These are phyloP conservation scores for Rhododendron kiyosumense DNA, from an alignment of 148 eudicot species.

Conservation along the genomic window DNA sequence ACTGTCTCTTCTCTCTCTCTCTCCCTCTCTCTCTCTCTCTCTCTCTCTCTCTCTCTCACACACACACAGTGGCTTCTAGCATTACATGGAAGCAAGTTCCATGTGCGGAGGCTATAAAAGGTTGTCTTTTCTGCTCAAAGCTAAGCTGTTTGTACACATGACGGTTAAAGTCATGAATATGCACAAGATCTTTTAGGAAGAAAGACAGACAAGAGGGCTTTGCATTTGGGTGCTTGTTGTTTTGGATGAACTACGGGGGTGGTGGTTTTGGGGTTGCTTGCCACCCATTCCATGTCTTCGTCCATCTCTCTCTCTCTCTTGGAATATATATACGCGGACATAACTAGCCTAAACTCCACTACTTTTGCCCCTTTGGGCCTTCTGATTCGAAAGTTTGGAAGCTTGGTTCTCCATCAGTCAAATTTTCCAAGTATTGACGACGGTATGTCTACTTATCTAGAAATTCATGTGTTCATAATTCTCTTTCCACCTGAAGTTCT, in stretches of 20 bases:
- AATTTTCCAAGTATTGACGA: neutral
- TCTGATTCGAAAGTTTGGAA: neutral
- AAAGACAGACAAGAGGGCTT: conserved; percentile 12
- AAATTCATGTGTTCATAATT: neutral
- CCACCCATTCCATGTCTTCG: neutral
- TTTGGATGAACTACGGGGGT: neutral
- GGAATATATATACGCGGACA: neutral
- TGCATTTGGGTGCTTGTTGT: neutral
- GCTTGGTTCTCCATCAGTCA: neutral
- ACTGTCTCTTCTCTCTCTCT: conserved; percentile 10
- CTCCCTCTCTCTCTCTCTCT: neutral
- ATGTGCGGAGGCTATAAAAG: neutral
- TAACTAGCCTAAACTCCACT: neutral
- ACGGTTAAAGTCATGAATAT: conserved; percentile 10
- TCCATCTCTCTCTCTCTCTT: neutral
- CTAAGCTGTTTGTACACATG: neutral
- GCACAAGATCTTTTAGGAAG: neutral
- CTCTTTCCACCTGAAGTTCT: neutral
- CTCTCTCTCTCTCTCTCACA: neutral
- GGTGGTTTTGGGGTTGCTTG: neutral
- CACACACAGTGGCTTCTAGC: neutral
- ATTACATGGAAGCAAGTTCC: neutral
- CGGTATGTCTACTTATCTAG: neutral
- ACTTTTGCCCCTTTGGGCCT: neutral
- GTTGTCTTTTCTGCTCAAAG: neutral